Evolutionary conservation across 176 grass and related monocot species (phyloP), one percentile per base, ranked within the genome.

Genomic region (Guadua angustifolia): DNA sequence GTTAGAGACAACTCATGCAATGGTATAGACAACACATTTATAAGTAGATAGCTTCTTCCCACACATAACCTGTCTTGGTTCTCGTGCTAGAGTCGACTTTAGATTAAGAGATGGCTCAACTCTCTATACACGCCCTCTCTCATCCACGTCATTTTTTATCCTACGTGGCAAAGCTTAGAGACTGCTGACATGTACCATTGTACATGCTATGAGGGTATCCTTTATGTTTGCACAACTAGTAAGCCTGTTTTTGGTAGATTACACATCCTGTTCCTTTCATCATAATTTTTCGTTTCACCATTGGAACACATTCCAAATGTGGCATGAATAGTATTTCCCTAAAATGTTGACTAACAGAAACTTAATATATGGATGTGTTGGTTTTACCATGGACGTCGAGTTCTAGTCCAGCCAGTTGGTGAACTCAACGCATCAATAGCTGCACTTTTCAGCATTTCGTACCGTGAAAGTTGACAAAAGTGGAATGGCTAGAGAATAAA

Each of bases 181-280:
- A n/a, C n/a, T n/a, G n/a, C n/a, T n/a, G n/a, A n/a, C n/a, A n/a
- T n/a, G n/a, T n/a, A n/a, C n/a, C n/a, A n/a, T n/a, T n/a, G n/a
- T n/a, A n/a, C n/a, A n/a, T n/a, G 26, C 78, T 66, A 50, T 15
- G 62, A 62, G 4, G 7, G 17, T 17, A 60, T 6, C n/a, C 39
- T 76, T 74, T 51, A 77, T 51, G 53, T 58, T 83, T 82, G 51
- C 42, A 77, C 52, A 10, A 49, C 24, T 32, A 80, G 1, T 49
- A 63, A 67, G 11, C 58, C 10, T 84, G 17, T 59, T 39, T 36
- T 73, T 24, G 44, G n/a, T 6, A 84, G 0, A 53, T 10, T 21
- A 8, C 6, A 78, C 56, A 65, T 29, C 4, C 10, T 71, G 15
- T 25, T 83, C 38, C 78, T 42, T 79, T 51, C 6, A 1, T 61